These are phyloP conservation scores for Coelastrella sp. DNA, from an alignment of 139 green algal species.

Conservation along the genomic window DNA sequence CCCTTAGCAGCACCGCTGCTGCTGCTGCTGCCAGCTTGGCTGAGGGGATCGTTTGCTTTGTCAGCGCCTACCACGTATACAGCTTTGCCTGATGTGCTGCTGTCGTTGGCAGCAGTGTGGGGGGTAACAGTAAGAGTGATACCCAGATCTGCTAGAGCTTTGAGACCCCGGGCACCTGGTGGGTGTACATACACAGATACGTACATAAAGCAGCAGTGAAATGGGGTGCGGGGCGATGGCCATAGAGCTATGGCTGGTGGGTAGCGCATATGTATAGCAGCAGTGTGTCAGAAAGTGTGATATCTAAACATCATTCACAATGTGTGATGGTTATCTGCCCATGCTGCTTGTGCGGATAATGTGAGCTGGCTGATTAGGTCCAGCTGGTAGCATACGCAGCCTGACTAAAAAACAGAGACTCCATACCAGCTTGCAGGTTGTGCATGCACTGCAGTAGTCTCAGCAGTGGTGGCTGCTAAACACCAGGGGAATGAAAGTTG, in stretches of 20 bases:
- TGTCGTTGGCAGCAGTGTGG: neutral
- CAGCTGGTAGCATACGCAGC: too few relatives aligned
- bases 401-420: too few relatives aligned
- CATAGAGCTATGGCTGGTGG: too few relatives aligned
- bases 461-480: too few relatives aligned
- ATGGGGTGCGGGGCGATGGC: neutral
- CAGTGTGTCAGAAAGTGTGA: neutral
- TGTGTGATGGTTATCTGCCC: neutral
- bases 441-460: too few relatives aligned
- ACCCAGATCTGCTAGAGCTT: neutral
- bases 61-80: neutral
- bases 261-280: neutral
- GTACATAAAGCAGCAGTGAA: neutral
- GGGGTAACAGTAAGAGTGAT: neutral
- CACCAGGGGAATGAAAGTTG: neutral
- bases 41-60: neutral
- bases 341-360: neutral
- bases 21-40: neutral
- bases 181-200: too few relatives aligned
- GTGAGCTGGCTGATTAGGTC: too few relatives aligned
- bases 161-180: neutral
- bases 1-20: neutral
- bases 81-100: conserved; percentile 17
- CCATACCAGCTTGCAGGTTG: too few relatives aligned
- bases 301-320: too few relatives aligned